Base-by-base conservation (phyloP, 495 filamentous ascomycete species). In the Rostrohypoxylon terebratum region DNA sequence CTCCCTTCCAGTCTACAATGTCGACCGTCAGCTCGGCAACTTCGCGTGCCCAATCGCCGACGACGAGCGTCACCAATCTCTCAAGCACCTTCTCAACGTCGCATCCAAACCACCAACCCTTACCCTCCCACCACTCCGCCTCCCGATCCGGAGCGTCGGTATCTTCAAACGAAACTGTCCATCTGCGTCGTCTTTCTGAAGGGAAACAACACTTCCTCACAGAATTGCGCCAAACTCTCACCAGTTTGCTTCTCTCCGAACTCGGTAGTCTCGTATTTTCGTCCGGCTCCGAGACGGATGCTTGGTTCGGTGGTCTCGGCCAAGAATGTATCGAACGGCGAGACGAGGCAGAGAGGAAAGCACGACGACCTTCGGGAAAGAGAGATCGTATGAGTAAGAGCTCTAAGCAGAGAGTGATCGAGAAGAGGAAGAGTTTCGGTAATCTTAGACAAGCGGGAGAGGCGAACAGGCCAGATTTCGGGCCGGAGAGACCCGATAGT, bases 221-320 rank as follows among this genome's bases (percentile, higher is more conserved):
- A 1, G 90, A 93, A 14, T 82, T 97, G 34, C 90, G 90, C 74
- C 92, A 93, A 75, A 91, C 89, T 0, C 81, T 98, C 59, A 93
- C 91, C 13, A 94, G 93, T 71, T 82, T 99, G 31, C 84, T 99
- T 8, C 82, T 98, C 34, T 98, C 94, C 67, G 96, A 99, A 79
- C 84, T 99, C 14, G 93, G 94, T 8, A 92, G 90, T 48, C 87
- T 91, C 8, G 90, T 97, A 13, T 97, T 94, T 81, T 88, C 90
- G 34, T 88, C 90, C 67, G 91, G 96, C 13, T 95, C 93, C 69
- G 96, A 99, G 82, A 99, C 95, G 14, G 96, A 98, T 73, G 88
- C 85, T 23, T 98, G 95, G 93, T 95, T 97, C 76, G 89, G 90
- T 68, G 87, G 86, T 18, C 77, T 97, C 3, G 90, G 91, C 13